Conservation (phyloP, 805 yeast species). For the Wickerhamomyces mucosus region DNA sequence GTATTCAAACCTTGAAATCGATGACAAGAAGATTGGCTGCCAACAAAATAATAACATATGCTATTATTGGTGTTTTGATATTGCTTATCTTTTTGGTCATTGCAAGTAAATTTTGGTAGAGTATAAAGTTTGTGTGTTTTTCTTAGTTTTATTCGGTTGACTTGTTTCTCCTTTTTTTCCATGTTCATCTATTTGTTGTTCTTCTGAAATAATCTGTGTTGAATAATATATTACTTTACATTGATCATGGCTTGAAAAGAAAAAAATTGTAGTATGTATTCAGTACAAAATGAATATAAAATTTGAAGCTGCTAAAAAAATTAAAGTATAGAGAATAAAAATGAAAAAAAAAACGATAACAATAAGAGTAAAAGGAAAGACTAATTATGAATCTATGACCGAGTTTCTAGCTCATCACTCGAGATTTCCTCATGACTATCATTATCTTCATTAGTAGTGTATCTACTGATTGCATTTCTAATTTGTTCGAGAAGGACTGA, state of each 20-base stretch:
- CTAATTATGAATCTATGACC: conserved; percentile 6
- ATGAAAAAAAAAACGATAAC: not conserved
- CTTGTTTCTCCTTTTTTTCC: too few relatives aligned
- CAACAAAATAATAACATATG: conserved; percentile 81
- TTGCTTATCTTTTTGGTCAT: conserved; percentile 74
- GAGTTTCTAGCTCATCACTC: conserved; percentile 52
- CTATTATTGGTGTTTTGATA: conserved; percentile 81
- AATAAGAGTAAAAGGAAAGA: not conserved
- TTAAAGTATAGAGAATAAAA: conserved; percentile 1
- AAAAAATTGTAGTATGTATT: too few relatives aligned
- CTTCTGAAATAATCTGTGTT: too few relatives aligned
- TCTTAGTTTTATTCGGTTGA: too few relatives aligned
- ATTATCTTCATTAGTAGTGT: conserved; percentile 10
- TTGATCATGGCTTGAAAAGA: too few relatives aligned
- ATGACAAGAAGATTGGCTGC: conserved; percentile 94
- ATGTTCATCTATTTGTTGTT: too few relatives aligned
- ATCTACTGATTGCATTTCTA: conserved; percentile 31
- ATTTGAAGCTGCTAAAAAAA: too few relatives aligned
- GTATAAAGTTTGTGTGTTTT: not conserved
- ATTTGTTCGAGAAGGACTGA: conserved; percentile 30
- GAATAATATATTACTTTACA: too few relatives aligned
- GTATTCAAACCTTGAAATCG: conserved; percentile 73
- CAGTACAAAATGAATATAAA: too few relatives aligned
- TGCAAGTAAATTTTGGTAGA: conserved; percentile 46
- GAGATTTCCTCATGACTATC: conserved; percentile 33